Base-by-base conservation (phyloP, 805 yeast species). In the Saccharomycopsis javanensis region DNA sequence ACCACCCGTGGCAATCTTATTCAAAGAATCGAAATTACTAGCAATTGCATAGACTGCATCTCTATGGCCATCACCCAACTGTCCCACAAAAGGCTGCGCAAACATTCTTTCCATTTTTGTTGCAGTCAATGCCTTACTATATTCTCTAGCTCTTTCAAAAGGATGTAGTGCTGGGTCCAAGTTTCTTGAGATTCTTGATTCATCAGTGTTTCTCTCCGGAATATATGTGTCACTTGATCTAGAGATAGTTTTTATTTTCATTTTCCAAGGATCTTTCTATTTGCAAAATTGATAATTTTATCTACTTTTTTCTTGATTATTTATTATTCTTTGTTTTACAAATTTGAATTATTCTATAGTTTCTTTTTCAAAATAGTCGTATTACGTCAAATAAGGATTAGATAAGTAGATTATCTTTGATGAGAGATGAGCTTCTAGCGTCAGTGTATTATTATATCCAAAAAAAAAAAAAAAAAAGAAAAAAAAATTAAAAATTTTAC, bases 81-180 rank as follows among this genome's bases (percentile, higher is more conserved):
- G 98, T 0, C 96, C 97, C 20, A 95, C 77, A 70, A 94, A 94
- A 2, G 99, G 99, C 67, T 91, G 91, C 0, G 99, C 98, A 78
- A 94, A 94, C 87, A 94, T 85, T 63, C 97, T 79, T 68, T 92
- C 98, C 72, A 94, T 70, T 68, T 94, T 94, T 15, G 98, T 91
- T 28, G 99, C 98, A 57, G 88, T 92, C 55, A 94, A 72, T 0
- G 98, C 98, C 63, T 91, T 81, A 18, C 97, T 88, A 67, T 94
- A 94, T 71, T 94, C 99, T 67, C 99, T 79, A 5, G 98, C 97
- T 64, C 98, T 78, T 72, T 94, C 98, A 66, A 94, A 92, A 0
- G 97, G 99, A 72, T 94, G 99, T 52, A 94, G 75, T 23, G 92
- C 94, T 1, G 99, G 97, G 67, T 92, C 85, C 64, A 94, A 73